Conservation (phyloP, 768 basidiomycete genomes). For the Collybia nuda region DNA sequence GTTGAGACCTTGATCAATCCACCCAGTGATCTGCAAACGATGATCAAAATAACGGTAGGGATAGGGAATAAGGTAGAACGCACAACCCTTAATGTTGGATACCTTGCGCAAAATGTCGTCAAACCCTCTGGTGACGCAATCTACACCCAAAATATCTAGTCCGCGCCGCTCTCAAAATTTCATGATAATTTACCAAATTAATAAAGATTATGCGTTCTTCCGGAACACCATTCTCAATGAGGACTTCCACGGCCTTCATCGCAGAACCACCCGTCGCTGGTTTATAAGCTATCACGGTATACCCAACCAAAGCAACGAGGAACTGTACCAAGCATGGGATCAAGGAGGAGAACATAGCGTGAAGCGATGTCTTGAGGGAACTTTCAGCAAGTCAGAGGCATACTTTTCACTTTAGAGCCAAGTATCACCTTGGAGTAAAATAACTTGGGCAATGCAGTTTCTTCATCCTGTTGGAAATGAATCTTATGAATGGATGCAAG, state of each 20-base stretch:
- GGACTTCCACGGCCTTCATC: slow-evolving; percentile 94
- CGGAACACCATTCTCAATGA: slow-evolving; percentile 88
- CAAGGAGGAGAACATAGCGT: slow-evolving; percentile 91
- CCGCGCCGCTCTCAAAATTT: not conserved
- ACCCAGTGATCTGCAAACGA: slow-evolving; percentile 76
- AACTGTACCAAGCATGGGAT: slow-evolving; percentile 91
- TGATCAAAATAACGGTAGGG: not conserved
- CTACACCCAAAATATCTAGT: slow-evolving; percentile 33
- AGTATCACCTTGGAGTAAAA: slow-evolving; percentile 78
- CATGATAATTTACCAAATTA: slow-evolving; percentile 63
- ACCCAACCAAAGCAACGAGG: not conserved
- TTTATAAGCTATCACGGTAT: not conserved
- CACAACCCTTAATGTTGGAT: slow-evolving; percentile 77
- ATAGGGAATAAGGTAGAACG: slow-evolving; percentile 24
- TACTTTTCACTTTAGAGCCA: no score
- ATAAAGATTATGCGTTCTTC: slow-evolving; percentile 96
- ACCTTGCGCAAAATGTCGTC: slow-evolving; percentile 71
- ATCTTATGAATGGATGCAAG: not conserved
- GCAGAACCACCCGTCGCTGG: slow-evolving; percentile 94
- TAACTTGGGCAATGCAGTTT: slow-evolving; percentile 88
- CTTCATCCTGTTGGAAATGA: slow-evolving; percentile 71
- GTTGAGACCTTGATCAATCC: slow-evolving; percentile 93
- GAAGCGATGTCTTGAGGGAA: slow-evolving; percentile 91
- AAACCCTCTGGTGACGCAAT: slow-evolving; percentile 92
- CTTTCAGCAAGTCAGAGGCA: slow-evolving; percentile 30